Evolutionary conservation across 176 grass and related monocot species (phyloP).

Genomic region (Hordeum marinum): DNA sequence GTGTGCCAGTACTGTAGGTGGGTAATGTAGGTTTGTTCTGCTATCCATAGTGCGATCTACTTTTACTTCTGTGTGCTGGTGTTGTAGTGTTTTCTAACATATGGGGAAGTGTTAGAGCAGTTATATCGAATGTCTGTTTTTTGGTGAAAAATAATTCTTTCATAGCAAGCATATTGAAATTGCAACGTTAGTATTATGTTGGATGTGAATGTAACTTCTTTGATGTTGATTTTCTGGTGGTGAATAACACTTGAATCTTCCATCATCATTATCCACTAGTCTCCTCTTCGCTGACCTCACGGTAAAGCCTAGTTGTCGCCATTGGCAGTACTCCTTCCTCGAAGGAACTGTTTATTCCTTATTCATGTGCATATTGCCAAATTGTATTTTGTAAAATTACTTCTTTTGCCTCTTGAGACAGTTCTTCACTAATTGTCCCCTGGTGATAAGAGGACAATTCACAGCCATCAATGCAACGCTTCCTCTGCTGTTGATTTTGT

Average conservation of each 20-base stretch:
- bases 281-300: neutral
- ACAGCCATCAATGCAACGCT: neutral
- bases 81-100: neutral
- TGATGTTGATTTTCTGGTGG: neutral
- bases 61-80: neutral
- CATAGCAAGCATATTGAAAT: neutral
- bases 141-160: neutral
- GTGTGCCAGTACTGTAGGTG: neutral
- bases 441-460: conserved; percentile 17
- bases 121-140: neutral
- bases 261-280: neutral
- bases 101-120: neutral
- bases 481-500: neutral
- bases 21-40: neutral
- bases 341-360: neutral
- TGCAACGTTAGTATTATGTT: neutral
- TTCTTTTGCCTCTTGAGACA: neutral
- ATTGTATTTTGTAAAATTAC: neutral
- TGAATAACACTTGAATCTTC: neutral
- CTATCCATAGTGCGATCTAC: neutral
- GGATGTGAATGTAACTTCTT: neutral
- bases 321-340: neutral
- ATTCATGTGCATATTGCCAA: neutral
- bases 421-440: neutral
- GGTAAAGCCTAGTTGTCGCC: neutral